A percentile compares a stretch with the other conserved stretches of the same genome.
Evolutionary conservation across 176 grass and related monocot species (phyloP).

Genomic region (Bromus sterilis): DNA sequence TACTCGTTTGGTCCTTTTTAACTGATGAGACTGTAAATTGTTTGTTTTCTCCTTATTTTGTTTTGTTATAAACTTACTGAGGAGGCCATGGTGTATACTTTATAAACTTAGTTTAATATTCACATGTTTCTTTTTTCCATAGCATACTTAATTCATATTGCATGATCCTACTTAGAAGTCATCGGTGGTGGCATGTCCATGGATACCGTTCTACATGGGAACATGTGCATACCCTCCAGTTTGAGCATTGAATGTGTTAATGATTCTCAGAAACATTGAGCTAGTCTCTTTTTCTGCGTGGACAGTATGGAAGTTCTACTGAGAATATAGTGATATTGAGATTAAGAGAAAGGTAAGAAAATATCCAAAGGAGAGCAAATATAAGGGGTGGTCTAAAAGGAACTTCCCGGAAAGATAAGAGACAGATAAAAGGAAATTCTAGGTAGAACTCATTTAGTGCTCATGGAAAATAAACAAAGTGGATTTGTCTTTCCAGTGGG

Average conservation of each 20-base stretch:
- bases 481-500: background rate
- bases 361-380: background rate
- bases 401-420: background rate
- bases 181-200: background rate
- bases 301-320: background rate
- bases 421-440: background rate
- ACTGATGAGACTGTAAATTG: background rate
- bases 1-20: slow-evolving; percentile 17
- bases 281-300: background rate
- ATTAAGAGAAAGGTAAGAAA: background rate
- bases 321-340: background rate
- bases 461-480: background rate
- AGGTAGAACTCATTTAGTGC: background rate
- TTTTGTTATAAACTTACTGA: slow-evolving; percentile 13
- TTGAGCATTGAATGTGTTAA: background rate
- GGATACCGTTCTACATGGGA: background rate
- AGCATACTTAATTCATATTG: background rate
- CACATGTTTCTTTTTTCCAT: slow-evolving; percentile 5
- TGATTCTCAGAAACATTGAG: background rate
- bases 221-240: background rate
- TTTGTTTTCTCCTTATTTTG: slow-evolving; percentile 15
- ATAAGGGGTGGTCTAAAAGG: background rate
- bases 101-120: background rate
- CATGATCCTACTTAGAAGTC: background rate
- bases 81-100: background rate